Percentiles rank a stretch among this genome's conserved stretches.
Evolutionary conservation across 345 rosid genomes (phyloP).

Genomic region (Angophora floribunda): DNA sequence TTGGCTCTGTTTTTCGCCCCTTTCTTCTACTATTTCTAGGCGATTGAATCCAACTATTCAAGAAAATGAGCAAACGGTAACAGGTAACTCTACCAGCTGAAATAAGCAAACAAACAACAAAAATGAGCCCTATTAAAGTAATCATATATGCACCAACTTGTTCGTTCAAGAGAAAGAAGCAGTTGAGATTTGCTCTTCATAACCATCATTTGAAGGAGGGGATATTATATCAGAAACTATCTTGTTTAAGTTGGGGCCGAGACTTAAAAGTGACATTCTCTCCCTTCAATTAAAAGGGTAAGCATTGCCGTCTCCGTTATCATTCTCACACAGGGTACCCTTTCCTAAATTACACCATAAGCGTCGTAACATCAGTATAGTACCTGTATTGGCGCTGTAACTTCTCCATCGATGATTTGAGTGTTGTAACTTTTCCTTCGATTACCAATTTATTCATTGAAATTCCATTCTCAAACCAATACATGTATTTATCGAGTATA

Average conservation of each 20-base stretch:
- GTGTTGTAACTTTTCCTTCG: too few relatives aligned
- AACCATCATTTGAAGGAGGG: slow-evolving; percentile 10
- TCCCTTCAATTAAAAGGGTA: slow-evolving; percentile 17
- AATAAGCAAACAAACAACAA: neutral
- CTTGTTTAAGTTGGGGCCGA: neutral
- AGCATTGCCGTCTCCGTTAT: slow-evolving; percentile 37
- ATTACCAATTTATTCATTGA: too few relatives aligned
- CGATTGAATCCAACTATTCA: neutral
- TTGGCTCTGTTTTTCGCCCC: neutral
- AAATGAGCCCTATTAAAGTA: neutral
- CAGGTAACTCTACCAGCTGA: neutral
- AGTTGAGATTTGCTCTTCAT: slow-evolving; percentile 16
- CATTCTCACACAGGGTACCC: slow-evolving; percentile 34
- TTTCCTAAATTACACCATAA: slow-evolving; percentile 10
- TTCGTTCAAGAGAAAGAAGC: slow-evolving; percentile 7
- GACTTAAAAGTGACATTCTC: slow-evolving; percentile 16
- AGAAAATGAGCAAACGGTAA: neutral
- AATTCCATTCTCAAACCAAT: too few relatives aligned
- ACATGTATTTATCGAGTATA: neutral
- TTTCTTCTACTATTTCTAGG: neutral
- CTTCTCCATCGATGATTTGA: too few relatives aligned
- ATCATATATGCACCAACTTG: neutral
- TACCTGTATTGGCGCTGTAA: too few relatives aligned
- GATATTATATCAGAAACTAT: neutral
- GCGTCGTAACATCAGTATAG: too few relatives aligned